These are phyloP conservation scores for Skeletonema marinoi DNA, from an alignment of 108 stramenopile genomes.

Conservation along the genomic window DNA sequence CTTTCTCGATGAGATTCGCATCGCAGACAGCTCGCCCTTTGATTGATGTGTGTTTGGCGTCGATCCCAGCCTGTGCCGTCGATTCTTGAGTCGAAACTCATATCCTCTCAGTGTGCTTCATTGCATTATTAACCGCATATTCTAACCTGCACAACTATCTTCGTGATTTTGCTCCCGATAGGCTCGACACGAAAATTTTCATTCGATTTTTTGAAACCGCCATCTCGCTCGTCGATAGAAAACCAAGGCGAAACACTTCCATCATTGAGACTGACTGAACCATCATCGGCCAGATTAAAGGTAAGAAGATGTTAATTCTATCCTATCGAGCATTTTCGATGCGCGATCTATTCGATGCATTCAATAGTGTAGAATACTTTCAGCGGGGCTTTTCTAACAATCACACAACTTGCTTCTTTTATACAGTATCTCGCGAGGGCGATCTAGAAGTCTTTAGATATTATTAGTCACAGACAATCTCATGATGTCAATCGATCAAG, in stretches of 20 bases:
- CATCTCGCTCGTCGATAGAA: not conserved
- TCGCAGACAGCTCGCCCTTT: too few species aligned
- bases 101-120: too few species aligned
- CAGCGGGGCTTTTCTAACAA: not conserved
- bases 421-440: not conserved
- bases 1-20: conserved; percentile 18
- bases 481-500: conserved; percentile 1
- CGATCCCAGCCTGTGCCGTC: too few species aligned
- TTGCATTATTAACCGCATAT: too few species aligned
- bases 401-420: not conserved
- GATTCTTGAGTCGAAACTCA: too few species aligned
- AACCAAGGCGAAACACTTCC: not conserved
- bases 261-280: not conserved
- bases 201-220: not conserved
- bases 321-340: not conserved
- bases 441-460: not conserved
- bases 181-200: not conserved
- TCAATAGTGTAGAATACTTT: not conserved
- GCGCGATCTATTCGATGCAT: not conserved
- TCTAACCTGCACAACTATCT: too few species aligned
- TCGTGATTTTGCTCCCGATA: too few species aligned
- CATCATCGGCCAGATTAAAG: not conserved
- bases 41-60: too few species aligned
- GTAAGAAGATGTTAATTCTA: not conserved
- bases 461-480: not conserved